Evolutionary conservation across 2,329 filamentous ascomycete species (phyloP).

Genomic region (Fusarium mundagurra): DNA sequence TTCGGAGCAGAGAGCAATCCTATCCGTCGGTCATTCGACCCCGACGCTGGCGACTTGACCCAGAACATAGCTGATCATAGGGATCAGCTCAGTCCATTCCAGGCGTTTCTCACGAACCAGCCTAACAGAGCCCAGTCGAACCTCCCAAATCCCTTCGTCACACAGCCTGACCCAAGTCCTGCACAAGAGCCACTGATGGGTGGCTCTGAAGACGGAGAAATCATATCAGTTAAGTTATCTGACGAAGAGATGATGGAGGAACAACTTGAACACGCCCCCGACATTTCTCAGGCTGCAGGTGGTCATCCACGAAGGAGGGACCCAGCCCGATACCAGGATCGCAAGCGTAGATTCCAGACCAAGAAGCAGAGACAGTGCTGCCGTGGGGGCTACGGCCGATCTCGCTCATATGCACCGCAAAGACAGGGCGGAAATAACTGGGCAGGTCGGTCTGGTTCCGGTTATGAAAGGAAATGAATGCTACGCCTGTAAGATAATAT

Average conservation of each 20-base stretch:
- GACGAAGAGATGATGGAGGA: background rate
- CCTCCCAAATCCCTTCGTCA: fast-evolving
- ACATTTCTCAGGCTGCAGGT: fast-evolving
- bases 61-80: background rate
- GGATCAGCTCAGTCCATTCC: background rate
- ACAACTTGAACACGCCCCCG: fast-evolving
- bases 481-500: background rate
- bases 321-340: too few species aligned
- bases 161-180: background rate
- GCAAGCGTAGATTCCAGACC: background rate
- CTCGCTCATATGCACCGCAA: background rate
- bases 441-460: too few species aligned
- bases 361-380: background rate
- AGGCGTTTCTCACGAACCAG: background rate
- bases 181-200: fast-evolving
- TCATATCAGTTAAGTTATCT: fast-evolving
- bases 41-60: fast-evolving
- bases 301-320: background rate
- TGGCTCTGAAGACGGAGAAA: background rate
- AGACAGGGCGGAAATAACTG: too few species aligned
- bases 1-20: fast-evolving
- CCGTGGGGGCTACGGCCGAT: too few species aligned
- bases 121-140: background rate
- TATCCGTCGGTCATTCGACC: fast-evolving
- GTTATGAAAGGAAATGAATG: background rate